Percentiles rank a stretch among this genome's conserved stretches.
These are phyloP conservation scores for Fusarium euwallaceae DNA, from an alignment of 2,329 filamentous ascomycete genomes.

Conservation along the genomic window DNA sequence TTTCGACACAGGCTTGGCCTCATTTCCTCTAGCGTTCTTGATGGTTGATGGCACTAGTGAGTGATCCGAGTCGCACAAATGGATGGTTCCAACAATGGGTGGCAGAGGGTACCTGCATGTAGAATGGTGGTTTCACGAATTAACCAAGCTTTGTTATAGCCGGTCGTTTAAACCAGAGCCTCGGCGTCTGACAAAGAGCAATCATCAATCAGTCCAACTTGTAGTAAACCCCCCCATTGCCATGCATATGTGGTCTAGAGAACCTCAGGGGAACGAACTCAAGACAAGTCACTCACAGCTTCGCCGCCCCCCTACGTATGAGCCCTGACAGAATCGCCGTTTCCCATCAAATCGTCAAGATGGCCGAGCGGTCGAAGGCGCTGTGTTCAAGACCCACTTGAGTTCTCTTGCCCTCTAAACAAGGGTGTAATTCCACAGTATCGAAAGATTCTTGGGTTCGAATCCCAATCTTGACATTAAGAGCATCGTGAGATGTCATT, in stretches of 20 bases:
- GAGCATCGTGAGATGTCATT: not conserved
- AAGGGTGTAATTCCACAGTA: not conserved
- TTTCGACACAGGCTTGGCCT: not conserved
- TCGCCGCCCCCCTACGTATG: not conserved
- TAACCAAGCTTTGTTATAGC: not conserved
- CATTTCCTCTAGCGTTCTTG: constrained; percentile 1
- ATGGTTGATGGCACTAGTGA: not conserved
- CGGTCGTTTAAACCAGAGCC: not conserved
- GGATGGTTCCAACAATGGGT: not conserved
- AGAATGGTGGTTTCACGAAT: not conserved
- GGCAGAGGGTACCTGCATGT: not conserved
- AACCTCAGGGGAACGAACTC: not conserved
- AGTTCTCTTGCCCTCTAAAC: not conserved
- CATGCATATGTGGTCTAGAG: not conserved
- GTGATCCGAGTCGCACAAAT: not conserved
- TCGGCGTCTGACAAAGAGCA: not conserved
- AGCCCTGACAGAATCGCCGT: not conserved
- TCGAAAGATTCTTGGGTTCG: constrained; percentile 4
- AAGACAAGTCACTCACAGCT: not conserved
- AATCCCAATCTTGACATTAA: not conserved
- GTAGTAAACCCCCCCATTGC: not conserved
- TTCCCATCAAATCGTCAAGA: not conserved
- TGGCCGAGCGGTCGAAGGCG: constrained; percentile 3
- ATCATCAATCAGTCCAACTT: not conserved
- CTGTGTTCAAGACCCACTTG: constrained; percentile 1